Evolutionary conservation across 257 asterid species (phyloP), one percentile per base, ranked within the genome.

Genomic region (Solanum rostratum): DNA sequence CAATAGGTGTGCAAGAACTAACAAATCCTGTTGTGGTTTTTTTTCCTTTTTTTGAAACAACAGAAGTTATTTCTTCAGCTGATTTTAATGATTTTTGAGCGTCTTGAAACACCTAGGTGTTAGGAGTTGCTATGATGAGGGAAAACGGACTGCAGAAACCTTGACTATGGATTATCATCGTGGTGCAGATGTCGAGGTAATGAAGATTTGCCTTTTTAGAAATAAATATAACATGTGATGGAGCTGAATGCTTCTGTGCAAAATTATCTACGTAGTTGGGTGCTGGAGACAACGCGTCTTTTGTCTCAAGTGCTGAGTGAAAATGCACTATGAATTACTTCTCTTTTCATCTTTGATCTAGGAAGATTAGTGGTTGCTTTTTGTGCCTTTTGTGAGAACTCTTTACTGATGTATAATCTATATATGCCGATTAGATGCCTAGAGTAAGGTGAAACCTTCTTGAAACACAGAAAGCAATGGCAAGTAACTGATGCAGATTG

Each of bases 121-220:
- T 8, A 85, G 99, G 85, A 96, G 99, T 87, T 96, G 99, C 91
- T 96, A 96, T 27, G 99, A 96, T 29, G 99, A 96, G 92, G 99
- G 99, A 79, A 96, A 96, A 79, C 90, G 99, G 19, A 92, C 95
- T 3, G 98, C 99, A 65, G 99, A 96, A 89, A 96, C 98, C 83
- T 92, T 96, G 86, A 84, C 99, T n/a, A 96, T 96, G 99, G 99
- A 96, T 89, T 96, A 96, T 87, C 97, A 96, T 85, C 97, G 99
- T 0, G 98, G 98, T 85, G 99, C 91, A 41, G 95, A 87, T 83
- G 97, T 95, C 86, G 98, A 93, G 97, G 99, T 93, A 89, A 71
- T 73, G 69, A 19, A 7, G 49, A 50, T 84, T 49, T 74, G 12
- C 27, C 27, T 83, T 22, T 45, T 7, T 45, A 83, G 69, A 54